Base-by-base conservation (phyloP, 129 eudicot genomes). In the Flaveria trinervia region DNA sequence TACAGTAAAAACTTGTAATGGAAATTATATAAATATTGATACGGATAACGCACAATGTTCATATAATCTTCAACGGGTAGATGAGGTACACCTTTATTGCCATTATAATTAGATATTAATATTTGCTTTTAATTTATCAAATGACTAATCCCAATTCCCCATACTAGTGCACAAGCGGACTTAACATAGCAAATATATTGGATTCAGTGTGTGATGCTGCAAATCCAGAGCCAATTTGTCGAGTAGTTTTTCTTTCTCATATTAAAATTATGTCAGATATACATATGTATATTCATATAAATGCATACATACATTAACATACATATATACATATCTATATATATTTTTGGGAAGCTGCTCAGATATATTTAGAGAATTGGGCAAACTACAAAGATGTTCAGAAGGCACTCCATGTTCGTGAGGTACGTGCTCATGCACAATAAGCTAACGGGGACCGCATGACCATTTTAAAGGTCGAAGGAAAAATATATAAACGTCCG, bases 371-470 rank as follows among this genome's bases (percentile, higher is more conserved):
- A 17, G 72, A 16, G 7, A 4, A 18, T 9, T 77, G 76, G 76
- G 81, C 70, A 55, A 77, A 77, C 61, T 16, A 68, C 28, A 57
- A 62, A 57, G 76, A 41, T 17, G 81, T 77, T 44, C 76, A 56
- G 48, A 20, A 69, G 43, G 76, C 81, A 39, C 75, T 77, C 46
- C 13, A 78, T 48, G 54, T 85, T 70, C 88, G 85, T 51, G 77
- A 81, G 59, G 88, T 81, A 70, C 9, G 73, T 26, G 2, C 2
- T 74, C 17, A 3, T 4, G 5, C 62, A 20, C 26, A 17, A 52
- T 18, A 7, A 55, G 10, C 30, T 26, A 26, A 26, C 30, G 30
- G 30, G 1, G 2, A 2, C 30, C 1, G 30, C 30, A 1, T 26
- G 2, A 26, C 30, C 2, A 26, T 26, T 26, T 26, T 26, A 26